phyloP scores from a whole-genome alignment of 2,329 filamentous ascomycete species.

The Aspergillus ibericus region DNA sequence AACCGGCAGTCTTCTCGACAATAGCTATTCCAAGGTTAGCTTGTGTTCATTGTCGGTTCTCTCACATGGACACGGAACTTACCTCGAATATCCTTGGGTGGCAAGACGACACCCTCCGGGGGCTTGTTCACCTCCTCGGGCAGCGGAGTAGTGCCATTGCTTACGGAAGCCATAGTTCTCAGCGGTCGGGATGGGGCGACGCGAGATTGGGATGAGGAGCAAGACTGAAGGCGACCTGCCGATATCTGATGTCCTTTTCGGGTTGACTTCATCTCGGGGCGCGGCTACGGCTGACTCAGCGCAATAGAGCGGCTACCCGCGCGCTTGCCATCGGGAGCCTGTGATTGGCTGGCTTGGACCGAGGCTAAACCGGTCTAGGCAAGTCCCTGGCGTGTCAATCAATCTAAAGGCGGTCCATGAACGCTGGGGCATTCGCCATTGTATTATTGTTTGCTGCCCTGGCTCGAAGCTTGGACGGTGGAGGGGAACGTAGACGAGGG shows the following conservation, averaged over 20 bases:
- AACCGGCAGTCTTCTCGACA: slow-evolving; percentile 93
- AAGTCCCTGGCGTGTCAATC: not conserved
- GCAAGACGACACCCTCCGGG: slow-evolving; percentile 80
- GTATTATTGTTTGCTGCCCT: not conserved
- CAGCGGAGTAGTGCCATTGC: slow-evolving; percentile 41
- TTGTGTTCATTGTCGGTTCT: not conserved
- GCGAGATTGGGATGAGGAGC: not conserved
- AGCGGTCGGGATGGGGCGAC: slow-evolving; percentile 1
- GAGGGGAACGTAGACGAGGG: not conserved
- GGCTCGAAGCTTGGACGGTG: not conserved
- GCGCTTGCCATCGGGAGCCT: slow-evolving; percentile 1
- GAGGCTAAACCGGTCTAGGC: not conserved
- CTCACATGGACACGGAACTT: slow-evolving; percentile 5
- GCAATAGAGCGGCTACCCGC: slow-evolving; percentile 7
- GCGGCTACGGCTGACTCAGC: slow-evolving; percentile 4
- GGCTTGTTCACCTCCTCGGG: slow-evolving; percentile 68
- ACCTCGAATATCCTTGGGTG: slow-evolving; percentile 78
- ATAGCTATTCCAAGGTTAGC: slow-evolving; percentile 51
- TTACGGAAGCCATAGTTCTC: slow-evolving; percentile 41
- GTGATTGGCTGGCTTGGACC: slow-evolving; percentile 12
- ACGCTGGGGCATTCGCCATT: not conserved
- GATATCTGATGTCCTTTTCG: slow-evolving; percentile 1
- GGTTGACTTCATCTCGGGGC: slow-evolving; percentile 7
- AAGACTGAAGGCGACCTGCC: not conserved
- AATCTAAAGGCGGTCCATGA: not conserved